These are phyloP conservation scores for Colletotrichum sp. DNA, from an alignment of 2,329 filamentous ascomycete genomes.

Conservation along the genomic window DNA sequence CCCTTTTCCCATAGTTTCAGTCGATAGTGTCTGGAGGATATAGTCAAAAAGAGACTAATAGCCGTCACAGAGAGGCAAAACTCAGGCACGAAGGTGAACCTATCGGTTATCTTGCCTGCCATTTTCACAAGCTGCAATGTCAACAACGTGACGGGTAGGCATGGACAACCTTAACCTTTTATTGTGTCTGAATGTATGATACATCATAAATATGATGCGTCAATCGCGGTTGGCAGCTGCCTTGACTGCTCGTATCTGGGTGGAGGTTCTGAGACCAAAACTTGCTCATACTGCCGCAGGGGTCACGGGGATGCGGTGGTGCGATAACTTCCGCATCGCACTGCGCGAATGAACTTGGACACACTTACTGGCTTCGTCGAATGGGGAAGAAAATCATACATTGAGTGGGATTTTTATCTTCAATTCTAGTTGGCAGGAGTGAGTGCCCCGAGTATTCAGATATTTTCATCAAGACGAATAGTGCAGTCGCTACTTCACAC, in stretches of 20 bases:
- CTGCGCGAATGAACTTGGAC: background rate
- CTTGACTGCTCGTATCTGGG: background rate
- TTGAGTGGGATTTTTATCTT: background rate
- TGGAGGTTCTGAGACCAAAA: background rate
- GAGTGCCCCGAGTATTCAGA: background rate
- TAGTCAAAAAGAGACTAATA: conserved; percentile 24
- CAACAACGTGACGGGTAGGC: background rate
- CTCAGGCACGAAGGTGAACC: conserved; percentile 22
- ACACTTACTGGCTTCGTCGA: background rate
- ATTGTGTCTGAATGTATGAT: background rate
- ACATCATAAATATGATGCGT: background rate
- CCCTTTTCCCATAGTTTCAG: conserved; percentile 30
- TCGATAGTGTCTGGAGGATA: conserved; percentile 25
- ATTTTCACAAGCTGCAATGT: background rate
- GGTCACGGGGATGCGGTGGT: background rate
- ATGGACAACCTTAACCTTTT: background rate
- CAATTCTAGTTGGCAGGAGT: background rate
- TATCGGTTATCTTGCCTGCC: background rate
- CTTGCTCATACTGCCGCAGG: conserved; percentile 18
- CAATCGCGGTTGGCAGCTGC: background rate
- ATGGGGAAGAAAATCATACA: background rate
- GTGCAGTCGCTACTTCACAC: background rate
- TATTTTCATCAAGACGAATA: background rate
- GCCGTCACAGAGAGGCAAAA: conserved; percentile 10
- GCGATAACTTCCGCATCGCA: background rate